These are phyloP conservation scores for Nicotiana tabacum DNA, from an alignment of 257 asterid species.

Conservation along the genomic window DNA sequence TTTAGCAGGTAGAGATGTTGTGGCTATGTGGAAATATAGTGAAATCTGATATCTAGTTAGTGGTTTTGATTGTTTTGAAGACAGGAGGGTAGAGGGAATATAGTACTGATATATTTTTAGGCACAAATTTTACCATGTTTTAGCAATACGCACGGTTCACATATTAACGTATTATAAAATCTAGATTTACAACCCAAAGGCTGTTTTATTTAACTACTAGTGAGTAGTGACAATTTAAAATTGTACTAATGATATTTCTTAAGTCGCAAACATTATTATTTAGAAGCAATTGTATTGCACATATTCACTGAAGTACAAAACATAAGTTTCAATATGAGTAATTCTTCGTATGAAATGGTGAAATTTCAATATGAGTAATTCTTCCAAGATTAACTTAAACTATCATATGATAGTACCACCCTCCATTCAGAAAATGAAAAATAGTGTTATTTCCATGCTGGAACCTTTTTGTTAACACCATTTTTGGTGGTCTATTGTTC, in stretches of 20 bases:
- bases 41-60: neutral
- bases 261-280: neutral
- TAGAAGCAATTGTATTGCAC: neutral
- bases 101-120: neutral
- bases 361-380: too few relatives aligned
- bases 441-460: neutral
- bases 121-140: neutral
- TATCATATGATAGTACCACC: neutral
- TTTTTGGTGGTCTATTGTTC: neutral
- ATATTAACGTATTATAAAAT: too few relatives aligned
- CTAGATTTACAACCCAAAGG: too few relatives aligned
- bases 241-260: too few relatives aligned
- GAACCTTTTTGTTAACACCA: neutral
- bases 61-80: neutral
- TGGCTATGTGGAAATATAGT: neutral
- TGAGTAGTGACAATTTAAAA: too few relatives aligned
- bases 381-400: too few relatives aligned
- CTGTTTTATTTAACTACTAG: too few relatives aligned
- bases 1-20: neutral
- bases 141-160: too few relatives aligned
- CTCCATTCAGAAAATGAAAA: neutral
- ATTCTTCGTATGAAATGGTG: too few relatives aligned
- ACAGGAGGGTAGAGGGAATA: neutral
- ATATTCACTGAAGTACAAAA: neutral
- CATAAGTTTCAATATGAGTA: too few relatives aligned